Percentiles rank a stretch among this genome's conserved stretches.
Conservation (phyloP, 306 rosid genomes). For the Betula pendula region DNA sequence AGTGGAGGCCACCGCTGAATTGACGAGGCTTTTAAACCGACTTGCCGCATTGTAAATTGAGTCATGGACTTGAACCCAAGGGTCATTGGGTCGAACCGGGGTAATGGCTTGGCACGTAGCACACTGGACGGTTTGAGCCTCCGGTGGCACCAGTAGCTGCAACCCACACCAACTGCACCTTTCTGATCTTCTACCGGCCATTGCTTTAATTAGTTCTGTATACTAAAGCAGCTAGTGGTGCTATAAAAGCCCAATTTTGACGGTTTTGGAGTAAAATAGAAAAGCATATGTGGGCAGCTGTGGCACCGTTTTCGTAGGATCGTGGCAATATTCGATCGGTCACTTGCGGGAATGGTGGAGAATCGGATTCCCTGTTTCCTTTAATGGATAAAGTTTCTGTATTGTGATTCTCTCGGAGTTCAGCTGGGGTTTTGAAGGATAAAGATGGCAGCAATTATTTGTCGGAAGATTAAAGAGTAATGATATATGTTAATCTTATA, state of each 20-base stretch:
- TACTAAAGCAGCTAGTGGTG: background rate
- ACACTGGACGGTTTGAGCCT: constrained; percentile 31
- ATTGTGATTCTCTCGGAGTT: background rate
- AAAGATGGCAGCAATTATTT: no score
- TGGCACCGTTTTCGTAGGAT: no score
- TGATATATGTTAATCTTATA: no score
- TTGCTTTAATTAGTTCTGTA: background rate
- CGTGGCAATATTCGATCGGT: no score
- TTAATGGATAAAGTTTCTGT: background rate
- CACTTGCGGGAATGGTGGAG: constrained; percentile 5
- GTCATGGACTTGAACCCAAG: constrained; percentile 4
- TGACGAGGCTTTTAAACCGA: constrained; percentile 1
- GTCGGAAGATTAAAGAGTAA: no score
- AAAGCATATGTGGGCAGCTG: background rate
- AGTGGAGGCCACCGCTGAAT: background rate
- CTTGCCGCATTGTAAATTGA: background rate
- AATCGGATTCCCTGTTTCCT: constrained; percentile 1
- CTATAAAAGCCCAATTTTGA: no score
- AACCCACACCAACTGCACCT: constrained; percentile 41
- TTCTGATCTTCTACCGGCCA: constrained; percentile 33
- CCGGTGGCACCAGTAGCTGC: constrained; percentile 35
- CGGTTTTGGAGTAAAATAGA: no score
- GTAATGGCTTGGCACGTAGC: constrained; percentile 44
- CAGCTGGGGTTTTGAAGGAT: no score
- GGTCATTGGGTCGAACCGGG: background rate